These are phyloP conservation scores for Solanum verrucosum DNA, from an alignment of 257 asterid species.

Conservation along the genomic window DNA sequence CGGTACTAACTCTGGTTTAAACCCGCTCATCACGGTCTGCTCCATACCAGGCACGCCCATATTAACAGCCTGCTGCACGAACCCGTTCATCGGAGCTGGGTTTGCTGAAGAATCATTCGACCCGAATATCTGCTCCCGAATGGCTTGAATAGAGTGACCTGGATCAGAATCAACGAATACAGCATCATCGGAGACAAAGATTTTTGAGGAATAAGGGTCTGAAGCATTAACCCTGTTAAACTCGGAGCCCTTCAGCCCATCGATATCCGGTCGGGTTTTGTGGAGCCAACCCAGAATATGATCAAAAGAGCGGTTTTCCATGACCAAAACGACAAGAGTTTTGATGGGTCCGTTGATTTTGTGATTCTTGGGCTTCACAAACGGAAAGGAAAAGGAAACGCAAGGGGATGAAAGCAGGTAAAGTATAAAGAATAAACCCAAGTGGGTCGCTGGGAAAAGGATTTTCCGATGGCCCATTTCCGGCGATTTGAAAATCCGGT, in stretches of 20 bases:
- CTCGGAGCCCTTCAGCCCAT: constrained; percentile 71
- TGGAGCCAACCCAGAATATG: constrained; percentile 88
- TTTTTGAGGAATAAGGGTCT: constrained; percentile 45
- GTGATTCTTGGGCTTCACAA: constrained; percentile 25
- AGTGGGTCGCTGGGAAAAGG: constrained; percentile 24
- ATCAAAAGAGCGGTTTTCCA: constrained; percentile 97
- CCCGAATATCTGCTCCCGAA: constrained; percentile 89
- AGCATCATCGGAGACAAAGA: constrained; percentile 54
- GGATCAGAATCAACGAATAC: constrained; percentile 74
- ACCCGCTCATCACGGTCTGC: constrained; percentile 78
- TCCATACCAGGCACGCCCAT: constrained; percentile 60
- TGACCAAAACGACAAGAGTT: constrained; percentile 74
- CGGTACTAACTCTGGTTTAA: constrained; percentile 68
- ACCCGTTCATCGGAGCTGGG: constrained; percentile 98
- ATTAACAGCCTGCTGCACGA: constrained; percentile 80
- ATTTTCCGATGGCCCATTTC: constrained; percentile 14
- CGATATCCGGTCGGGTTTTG: constrained; percentile 66
- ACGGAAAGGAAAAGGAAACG: constrained; percentile 41
- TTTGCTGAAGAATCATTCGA: constrained; percentile 35
- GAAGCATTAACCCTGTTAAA: constrained; percentile 65
- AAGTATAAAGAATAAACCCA: constrained; percentile 15
- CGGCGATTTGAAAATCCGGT: not conserved
- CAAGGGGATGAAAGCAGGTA: constrained; percentile 31
- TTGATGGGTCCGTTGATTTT: constrained; percentile 75
- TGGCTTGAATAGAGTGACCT: constrained; percentile 94